A percentile compares a stretch with the other conserved stretches of the same genome.
These are phyloP conservation scores for Harrya chromipes DNA, from an alignment of 768 basidiomycete genomes.

Conservation along the genomic window DNA sequence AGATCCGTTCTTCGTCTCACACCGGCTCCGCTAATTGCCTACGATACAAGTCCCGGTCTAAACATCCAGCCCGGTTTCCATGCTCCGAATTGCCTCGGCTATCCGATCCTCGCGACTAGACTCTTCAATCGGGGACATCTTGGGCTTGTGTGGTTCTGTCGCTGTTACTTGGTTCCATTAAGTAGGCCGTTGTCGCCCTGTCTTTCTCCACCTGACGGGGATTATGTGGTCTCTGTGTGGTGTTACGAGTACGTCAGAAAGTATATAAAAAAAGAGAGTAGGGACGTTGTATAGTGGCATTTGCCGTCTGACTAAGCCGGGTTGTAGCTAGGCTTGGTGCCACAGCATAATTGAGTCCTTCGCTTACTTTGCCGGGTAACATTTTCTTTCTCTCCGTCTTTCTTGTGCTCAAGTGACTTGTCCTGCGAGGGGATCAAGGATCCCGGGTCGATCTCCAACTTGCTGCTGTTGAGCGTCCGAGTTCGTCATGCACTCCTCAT, in stretches of 20 bases:
- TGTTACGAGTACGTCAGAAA: not conserved
- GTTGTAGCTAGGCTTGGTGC: constrained; percentile 6
- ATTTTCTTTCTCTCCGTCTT: constrained; percentile 15
- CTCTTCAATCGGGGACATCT: too few species aligned
- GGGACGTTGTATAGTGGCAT: constrained; percentile 17
- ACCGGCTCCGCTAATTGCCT: too few species aligned
- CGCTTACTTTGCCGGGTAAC: constrained; percentile 15
- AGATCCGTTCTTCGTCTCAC: too few species aligned
- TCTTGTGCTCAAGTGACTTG: not conserved
- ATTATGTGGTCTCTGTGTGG: not conserved
- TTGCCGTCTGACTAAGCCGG: constrained; percentile 32
- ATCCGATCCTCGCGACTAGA: too few species aligned
- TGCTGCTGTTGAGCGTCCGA: not conserved
- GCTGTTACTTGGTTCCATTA: not conserved
- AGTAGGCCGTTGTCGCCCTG: too few species aligned
- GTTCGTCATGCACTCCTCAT: constrained; percentile 24
- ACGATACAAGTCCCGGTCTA: too few species aligned
- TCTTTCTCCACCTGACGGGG: not conserved
- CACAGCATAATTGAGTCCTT: constrained; percentile 8
- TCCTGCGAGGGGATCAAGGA: constrained; percentile 19
- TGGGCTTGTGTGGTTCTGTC: not conserved
- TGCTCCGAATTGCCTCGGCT: too few species aligned
- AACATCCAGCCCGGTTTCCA: too few species aligned
- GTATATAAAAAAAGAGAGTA: not conserved
- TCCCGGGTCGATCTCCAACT: constrained; percentile 25